Evolutionary conservation across 352 stramenopile species (phyloP), one percentile per base, ranked within the genome.

Genomic region (Proteromonas lacertae): DNA sequence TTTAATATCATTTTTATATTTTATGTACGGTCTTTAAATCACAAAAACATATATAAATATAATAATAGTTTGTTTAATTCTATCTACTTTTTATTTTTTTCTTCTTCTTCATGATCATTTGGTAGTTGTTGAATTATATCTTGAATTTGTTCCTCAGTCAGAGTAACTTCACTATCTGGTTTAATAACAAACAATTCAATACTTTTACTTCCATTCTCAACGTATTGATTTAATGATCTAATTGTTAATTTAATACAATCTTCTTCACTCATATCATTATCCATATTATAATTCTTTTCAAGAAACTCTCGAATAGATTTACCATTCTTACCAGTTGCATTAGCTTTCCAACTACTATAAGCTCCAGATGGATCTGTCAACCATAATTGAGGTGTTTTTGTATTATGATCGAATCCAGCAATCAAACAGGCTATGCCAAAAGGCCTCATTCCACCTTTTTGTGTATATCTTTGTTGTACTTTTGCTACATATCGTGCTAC

Each of bases 341-440:
- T 90, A 25, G 83, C 73, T 25, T 94, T 96, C 86, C 86, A 98
- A 23, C 70, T 64, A 37, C 62, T 87, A 55, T 93, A 93, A 9
- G 76, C 95, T 32, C 86, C 86, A 14, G 79, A 84, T 9, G 86
- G 83, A 57, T 98, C 86, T 21, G 81, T 96, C 55, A 92, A 76
- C 58, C 91, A 95, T 35, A 95, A 58, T 42, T 90, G 68, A n/a
- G 80, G 79, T 31, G 71, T 60, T 16, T 67, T 68, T n/a, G n/a
- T n/a, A 41, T 86, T 47, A 41, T 58, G 59, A 45, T 78, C 56
- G 56, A 89, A 92, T 29, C 86, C 86, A 4, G 76, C 78, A 28
- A 96, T 65, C 25, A 98, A 62, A 55, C 83, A 90, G 24, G 76
- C 86, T 40, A 98, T 90, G 35, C 86, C 86, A 59, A 98, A 98